Conservation (phyloP, 768 basidiomycete genomes). For the Tricholoma furcatifolium region DNA sequence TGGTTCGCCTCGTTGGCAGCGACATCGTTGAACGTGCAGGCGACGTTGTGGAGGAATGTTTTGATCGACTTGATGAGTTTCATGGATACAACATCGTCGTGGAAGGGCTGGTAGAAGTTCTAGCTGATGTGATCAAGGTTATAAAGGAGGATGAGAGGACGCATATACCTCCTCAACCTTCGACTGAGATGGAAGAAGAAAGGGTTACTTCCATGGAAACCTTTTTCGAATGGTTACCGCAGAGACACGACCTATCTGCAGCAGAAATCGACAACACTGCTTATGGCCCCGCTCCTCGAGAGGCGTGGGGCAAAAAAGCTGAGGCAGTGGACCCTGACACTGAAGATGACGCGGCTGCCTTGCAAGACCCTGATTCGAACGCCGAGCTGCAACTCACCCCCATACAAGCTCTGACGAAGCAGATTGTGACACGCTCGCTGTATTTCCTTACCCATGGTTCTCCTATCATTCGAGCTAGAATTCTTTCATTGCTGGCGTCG, state of each 20-base stretch:
- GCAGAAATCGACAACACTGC: conserved; percentile 42
- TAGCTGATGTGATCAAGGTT: conserved; percentile 81
- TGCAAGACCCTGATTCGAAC: conserved; percentile 32
- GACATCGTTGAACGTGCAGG: conserved; percentile 87
- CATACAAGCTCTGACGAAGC: conserved; percentile 72
- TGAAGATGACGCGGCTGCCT: conserved; percentile 20
- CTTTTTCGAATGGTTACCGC: conserved; percentile 67
- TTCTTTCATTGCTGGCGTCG: conserved; percentile 70
- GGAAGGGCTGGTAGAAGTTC: conserved; percentile 83
- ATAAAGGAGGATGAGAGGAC: conserved; percentile 55
- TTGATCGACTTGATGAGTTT: conserved; percentile 93
- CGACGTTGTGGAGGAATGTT: conserved; percentile 96
- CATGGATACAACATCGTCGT: conserved; percentile 90
- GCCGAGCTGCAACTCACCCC: conserved; percentile 59
- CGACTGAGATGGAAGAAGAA: background rate
- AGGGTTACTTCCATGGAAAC: conserved; percentile 34
- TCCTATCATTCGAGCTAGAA: conserved; percentile 79
- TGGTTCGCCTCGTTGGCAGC: conserved; percentile 83
- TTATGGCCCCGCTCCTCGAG: conserved; percentile 59
- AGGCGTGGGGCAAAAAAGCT: conserved; percentile 53
- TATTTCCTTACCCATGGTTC: conserved; percentile 92
- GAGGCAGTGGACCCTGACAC: conserved; percentile 17
- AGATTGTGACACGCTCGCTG: conserved; percentile 84
- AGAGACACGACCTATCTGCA: conserved; percentile 35
- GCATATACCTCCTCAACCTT: conserved; percentile 13